Base-by-base conservation (phyloP, 139 green algal genomes). In the Coccomyxa sp. region DNA sequence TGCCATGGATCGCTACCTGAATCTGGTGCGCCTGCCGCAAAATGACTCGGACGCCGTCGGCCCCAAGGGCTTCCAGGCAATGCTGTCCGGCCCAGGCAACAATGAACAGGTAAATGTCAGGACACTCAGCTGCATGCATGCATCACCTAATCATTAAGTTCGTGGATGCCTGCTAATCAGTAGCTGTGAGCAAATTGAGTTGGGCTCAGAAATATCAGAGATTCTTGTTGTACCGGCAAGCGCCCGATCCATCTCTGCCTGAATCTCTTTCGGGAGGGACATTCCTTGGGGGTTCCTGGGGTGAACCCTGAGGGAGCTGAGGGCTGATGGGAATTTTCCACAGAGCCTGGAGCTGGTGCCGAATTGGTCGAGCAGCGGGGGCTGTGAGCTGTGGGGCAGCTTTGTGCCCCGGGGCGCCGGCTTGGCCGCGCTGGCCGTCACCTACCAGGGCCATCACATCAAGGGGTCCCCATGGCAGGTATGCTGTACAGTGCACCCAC, bases 401-500 rank as follows among this genome's bases (percentile, higher is more conserved):
- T 71, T 28, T 71, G 63, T 71, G 63, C 63, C 83, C 11, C 38
- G 67, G 16, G 17, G 25, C 0, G n/a, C 38, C 15, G 83, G 83
- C 1, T 16, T 45, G 27, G 45, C n/a, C 68, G 30, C 45, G 31
- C 45, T 86, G 45, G 68, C 67, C n/a, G 79, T 80, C 0, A 79
- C 57, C 12, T 86, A 83, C n/a, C 21, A 38, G 17, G 79, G 83
- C 18, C 51, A 83, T 28, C 83, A 86, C 76, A 79, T 86, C n/a
- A 63, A 67, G 63, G 68, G 31, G 67, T 83, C 76, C 68, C 83
- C 83, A 16, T 86, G 81, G 68, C 66, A 80, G 79, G 68, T 80
- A 25, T 25, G 21, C 18, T 25, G 21, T 71, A 9, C 63, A 71
- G 9, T 71, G 18, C 18, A 21, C 63, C 7, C 38, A 51, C 38